These are phyloP conservation scores for Trypanosoma platydactyli DNA, from an alignment of 208 protist species.

Conservation along the genomic window DNA sequence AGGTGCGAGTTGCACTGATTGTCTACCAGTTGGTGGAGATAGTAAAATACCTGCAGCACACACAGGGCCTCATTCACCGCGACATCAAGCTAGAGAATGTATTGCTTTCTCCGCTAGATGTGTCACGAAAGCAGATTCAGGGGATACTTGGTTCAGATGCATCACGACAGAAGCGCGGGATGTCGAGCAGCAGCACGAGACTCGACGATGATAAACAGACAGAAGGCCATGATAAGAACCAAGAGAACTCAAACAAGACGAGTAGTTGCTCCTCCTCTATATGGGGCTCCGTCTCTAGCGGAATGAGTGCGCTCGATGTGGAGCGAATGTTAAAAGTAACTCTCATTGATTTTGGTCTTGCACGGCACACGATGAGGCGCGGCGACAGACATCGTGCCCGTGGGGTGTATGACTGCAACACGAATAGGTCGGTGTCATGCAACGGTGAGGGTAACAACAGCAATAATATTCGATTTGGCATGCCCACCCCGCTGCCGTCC, in stretches of 20 bases:
- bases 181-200: background rate
- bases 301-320: slow-evolving; percentile 4
- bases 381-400: background rate
- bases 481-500: slow-evolving; percentile 65
- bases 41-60: slow-evolving; percentile 68
- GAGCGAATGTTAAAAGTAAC: slow-evolving; percentile 55
- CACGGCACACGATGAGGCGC: slow-evolving; percentile 39
- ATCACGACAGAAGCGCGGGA: slow-evolving; percentile 23
- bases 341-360: slow-evolving; percentile 81
- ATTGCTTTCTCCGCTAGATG: slow-evolving; percentile 53
- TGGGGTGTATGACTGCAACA: background rate
- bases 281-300: slow-evolving; percentile 9
- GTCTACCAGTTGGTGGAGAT: slow-evolving; percentile 77
- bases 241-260: background rate
- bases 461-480: slow-evolving; percentile 20
- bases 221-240: background rate
- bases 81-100: slow-evolving; percentile 89
- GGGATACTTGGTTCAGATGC: slow-evolving; percentile 41
- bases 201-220: background rate
- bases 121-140: slow-evolving; percentile 35
- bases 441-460: background rate
- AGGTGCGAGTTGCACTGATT: slow-evolving; percentile 56
- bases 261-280: background rate
- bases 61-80: slow-evolving; percentile 70
- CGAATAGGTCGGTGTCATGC: background rate